These are phyloP conservation scores for Microcera coccophila DNA, from an alignment of 2,329 filamentous ascomycete genomes.

Conservation along the genomic window DNA sequence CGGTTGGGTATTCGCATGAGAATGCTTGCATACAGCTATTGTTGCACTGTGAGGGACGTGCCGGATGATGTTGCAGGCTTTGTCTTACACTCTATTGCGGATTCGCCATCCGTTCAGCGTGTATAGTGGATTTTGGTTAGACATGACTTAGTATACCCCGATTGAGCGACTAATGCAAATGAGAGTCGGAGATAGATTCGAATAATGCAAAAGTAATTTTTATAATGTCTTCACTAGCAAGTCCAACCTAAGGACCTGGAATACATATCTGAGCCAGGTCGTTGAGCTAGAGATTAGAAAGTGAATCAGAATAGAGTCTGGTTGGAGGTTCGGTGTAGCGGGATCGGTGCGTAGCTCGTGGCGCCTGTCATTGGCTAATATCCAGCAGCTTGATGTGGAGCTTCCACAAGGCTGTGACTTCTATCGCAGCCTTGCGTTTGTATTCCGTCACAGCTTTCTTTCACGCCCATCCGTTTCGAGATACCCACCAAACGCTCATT, in stretches of 20 bases:
- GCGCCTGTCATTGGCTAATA: background rate
- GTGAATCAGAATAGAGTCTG: too few species aligned
- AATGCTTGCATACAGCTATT: constrained; percentile 21
- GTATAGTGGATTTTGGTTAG: constrained; percentile 32
- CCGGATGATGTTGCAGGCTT: constrained; percentile 19
- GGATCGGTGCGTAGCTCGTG: background rate
- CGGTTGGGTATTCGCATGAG: constrained; percentile 23
- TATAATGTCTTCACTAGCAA: background rate
- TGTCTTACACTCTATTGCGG: constrained; percentile 20
- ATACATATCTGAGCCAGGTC: too few species aligned
- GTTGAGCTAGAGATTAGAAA: too few species aligned
- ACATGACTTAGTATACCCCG: constrained; percentile 38
- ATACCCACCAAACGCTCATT: background rate
- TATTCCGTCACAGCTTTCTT: constrained; percentile 17
- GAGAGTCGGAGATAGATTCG: constrained; percentile 23
- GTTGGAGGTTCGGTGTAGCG: too few species aligned
- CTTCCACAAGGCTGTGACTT: constrained; percentile 19
- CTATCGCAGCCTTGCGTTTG: constrained; percentile 25
- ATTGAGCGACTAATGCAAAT: constrained; percentile 33
- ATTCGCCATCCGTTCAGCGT: constrained; percentile 16
- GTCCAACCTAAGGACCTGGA: too few species aligned
- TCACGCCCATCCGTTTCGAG: constrained; percentile 3
- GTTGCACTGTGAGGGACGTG: constrained; percentile 13
- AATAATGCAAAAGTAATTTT: constrained; percentile 15
- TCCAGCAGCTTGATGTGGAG: background rate